A percentile compares a stretch with the other conserved stretches of the same genome.
phyloP scores from a whole-genome alignment of 2,329 filamentous ascomycete species.

The Scedosporium apiospermum region DNA sequence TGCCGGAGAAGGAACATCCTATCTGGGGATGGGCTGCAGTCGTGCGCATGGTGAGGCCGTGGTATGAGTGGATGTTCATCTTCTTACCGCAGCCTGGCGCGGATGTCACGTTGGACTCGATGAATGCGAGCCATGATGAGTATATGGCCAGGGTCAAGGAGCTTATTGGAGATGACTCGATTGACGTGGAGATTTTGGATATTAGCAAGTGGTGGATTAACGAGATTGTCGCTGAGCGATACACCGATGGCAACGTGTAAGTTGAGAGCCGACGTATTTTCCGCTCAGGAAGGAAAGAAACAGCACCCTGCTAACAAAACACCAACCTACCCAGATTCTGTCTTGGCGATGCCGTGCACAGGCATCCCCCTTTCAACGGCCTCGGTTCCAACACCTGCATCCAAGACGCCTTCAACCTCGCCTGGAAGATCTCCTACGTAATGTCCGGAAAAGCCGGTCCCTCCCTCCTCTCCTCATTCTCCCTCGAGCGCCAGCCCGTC shows the following conservation, averaged over 20 bases:
- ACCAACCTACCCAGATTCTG: constrained; percentile 29
- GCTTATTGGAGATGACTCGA: constrained; percentile 45
- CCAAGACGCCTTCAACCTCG: constrained; percentile 46
- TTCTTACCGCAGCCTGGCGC: constrained; percentile 33
- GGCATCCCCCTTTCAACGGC: constrained; percentile 48
- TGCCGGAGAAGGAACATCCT: constrained; percentile 41
- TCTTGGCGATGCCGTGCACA: constrained; percentile 48
- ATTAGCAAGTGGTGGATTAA: constrained; percentile 52
- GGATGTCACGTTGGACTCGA: constrained; percentile 16
- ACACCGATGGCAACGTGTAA: constrained; percentile 35
- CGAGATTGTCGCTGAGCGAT: constrained; percentile 49
- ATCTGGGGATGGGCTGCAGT: constrained; percentile 40
- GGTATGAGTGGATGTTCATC: constrained; percentile 54
- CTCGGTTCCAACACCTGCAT: constrained; percentile 51
- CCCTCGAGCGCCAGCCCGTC: constrained; percentile 37
- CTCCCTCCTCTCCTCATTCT: constrained; percentile 32
- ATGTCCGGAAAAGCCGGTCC: constrained; percentile 18
- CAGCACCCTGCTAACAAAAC: too few species aligned
- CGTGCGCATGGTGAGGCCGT: constrained; percentile 53
- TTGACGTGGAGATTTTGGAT: constrained; percentile 36
- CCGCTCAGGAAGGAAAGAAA: too few species aligned
- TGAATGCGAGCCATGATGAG: constrained; percentile 34
- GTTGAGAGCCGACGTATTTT: constrained; percentile 5
- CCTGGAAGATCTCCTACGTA: constrained; percentile 45
- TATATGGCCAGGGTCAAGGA: constrained; percentile 34